phyloP scores from a whole-genome alignment of 768 basidiomycete genomes.

The Rhizopogon roseolus region DNA sequence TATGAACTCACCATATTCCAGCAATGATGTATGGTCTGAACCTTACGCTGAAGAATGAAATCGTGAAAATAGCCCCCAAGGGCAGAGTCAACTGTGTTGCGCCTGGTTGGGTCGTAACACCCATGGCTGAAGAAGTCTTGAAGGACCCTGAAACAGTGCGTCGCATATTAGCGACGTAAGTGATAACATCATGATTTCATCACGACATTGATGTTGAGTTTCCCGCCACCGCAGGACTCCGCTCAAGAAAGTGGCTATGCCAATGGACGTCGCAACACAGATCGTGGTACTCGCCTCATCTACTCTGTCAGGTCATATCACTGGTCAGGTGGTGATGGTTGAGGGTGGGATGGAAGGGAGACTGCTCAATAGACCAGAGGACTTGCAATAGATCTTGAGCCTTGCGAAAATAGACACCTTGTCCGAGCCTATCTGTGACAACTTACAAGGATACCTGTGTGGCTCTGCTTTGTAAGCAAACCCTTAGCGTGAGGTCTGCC shows the following conservation, averaged over 20 bases:
- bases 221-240: slow-evolving; percentile 45
- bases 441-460: too few relatives aligned
- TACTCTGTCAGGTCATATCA: slow-evolving; percentile 62
- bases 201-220: too few relatives aligned
- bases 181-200: background rate
- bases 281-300: slow-evolving; percentile 58
- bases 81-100: slow-evolving; percentile 69
- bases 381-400: slow-evolving; percentile 13
- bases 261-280: slow-evolving; percentile 62
- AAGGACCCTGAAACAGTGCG: slow-evolving; percentile 51
- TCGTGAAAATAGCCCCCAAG: slow-evolving; percentile 66
- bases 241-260: slow-evolving; percentile 60
- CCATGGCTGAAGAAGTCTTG: slow-evolving; percentile 55
- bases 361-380: slow-evolving; percentile 38
- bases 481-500: background rate
- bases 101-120: slow-evolving; percentile 66
- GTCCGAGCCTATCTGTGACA: background rate
- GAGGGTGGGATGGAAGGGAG: slow-evolving; percentile 81
- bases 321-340: slow-evolving; percentile 67
- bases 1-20: slow-evolving; percentile 12
- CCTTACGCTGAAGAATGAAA: slow-evolving; percentile 72
- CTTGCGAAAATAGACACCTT: background rate
- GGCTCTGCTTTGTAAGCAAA: background rate
- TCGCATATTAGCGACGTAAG: slow-evolving; percentile 64
- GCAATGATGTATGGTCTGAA: slow-evolving; percentile 73